These are phyloP conservation scores for Gastrolobium bilobum DNA, from an alignment of 306 rosid genomes.

Conservation along the genomic window DNA sequence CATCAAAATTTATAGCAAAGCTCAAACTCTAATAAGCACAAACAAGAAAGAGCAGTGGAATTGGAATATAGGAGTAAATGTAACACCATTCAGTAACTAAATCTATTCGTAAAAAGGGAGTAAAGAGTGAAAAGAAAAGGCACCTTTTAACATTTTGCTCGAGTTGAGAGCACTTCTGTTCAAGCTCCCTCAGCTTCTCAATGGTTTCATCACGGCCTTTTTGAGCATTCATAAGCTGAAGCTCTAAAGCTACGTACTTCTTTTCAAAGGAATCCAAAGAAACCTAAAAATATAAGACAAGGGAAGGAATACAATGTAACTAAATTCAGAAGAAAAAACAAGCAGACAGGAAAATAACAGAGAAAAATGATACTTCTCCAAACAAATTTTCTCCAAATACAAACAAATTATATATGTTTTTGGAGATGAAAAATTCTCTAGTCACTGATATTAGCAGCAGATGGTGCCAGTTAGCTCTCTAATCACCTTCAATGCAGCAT, in stretches of 20 bases:
- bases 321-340: slow-evolving; percentile 38
- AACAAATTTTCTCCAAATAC: slow-evolving; percentile 11
- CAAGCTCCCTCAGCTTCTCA: slow-evolving; percentile 75
- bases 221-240: slow-evolving; percentile 66
- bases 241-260: slow-evolving; percentile 67
- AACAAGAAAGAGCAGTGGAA: slow-evolving; percentile 28
- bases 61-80: slow-evolving; percentile 10
- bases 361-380: slow-evolving; percentile 7
- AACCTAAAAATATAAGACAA: slow-evolving; percentile 57
- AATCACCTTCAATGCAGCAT: slow-evolving; percentile 76
- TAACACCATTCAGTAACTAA: slow-evolving; percentile 27
- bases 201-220: slow-evolving; percentile 58
- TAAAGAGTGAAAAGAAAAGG: slow-evolving; percentile 8
- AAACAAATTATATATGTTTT: slow-evolving; percentile 3
- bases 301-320: slow-evolving; percentile 37
- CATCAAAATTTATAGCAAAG: slow-evolving; percentile 33
- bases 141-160: slow-evolving; percentile 82
- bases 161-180: slow-evolving; percentile 73
- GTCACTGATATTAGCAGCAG: not conserved
- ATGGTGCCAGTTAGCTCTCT: not conserved
- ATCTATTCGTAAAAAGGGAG: not conserved
- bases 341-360: slow-evolving; percentile 28
- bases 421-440: slow-evolving; percentile 24
- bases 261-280: slow-evolving; percentile 79
- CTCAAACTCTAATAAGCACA: slow-evolving; percentile 32